Percentiles rank a stretch among this genome's conserved stretches.
Conservation (phyloP, 2,329 filamentous ascomycete genomes). For the Alternaria ventricosa region DNA sequence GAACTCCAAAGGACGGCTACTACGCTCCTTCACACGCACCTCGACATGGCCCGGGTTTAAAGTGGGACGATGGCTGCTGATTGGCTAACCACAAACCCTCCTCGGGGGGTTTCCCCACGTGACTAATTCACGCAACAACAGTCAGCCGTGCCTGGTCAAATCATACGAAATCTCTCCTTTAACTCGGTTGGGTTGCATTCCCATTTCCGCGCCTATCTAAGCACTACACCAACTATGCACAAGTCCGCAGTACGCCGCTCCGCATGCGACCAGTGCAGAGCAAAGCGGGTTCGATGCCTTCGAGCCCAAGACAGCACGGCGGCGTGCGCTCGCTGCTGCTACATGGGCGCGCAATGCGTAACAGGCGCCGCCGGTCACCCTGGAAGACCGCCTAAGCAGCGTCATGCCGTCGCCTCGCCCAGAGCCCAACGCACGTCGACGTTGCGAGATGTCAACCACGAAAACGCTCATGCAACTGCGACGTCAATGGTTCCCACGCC, state of each 20-base stretch:
- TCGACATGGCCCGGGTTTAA: background rate
- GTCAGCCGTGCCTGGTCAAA: background rate
- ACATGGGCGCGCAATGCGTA: slow-evolving; percentile 13
- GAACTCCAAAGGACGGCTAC: background rate
- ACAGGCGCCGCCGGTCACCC: background rate
- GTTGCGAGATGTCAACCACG: background rate
- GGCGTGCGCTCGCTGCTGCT: background rate
- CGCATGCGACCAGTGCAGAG: background rate
- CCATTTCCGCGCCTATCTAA: background rate
- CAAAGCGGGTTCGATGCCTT: slow-evolving; percentile 2
- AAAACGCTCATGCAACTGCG: too few species aligned
- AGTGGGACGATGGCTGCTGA: background rate
- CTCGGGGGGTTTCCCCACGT: background rate
- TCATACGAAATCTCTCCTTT: background rate
- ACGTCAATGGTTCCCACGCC: background rate
- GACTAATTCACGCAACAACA: background rate
- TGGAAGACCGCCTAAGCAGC: background rate
- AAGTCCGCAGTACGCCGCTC: background rate
- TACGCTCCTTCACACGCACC: background rate
- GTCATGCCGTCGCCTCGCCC: background rate
- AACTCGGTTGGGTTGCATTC: background rate
- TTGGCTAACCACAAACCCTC: background rate
- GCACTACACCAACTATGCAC: background rate
- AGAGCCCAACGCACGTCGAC: background rate
- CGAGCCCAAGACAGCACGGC: background rate